These are phyloP conservation scores for Arthroderma uncinatum DNA, from an alignment of 2,329 filamentous ascomycete species.

Conservation along the genomic window DNA sequence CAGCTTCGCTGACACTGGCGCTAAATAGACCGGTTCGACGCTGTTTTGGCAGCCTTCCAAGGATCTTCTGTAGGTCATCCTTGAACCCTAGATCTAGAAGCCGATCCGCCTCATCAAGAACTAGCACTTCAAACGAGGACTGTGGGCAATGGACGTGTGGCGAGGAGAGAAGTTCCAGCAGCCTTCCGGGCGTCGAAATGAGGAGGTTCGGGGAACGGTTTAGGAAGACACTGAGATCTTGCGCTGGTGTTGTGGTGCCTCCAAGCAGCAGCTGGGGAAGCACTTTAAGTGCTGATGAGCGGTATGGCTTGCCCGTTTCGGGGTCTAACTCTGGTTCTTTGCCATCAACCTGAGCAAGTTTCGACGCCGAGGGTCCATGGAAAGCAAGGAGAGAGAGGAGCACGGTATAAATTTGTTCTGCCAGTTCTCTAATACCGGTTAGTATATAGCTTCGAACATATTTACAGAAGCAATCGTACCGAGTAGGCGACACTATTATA, in stretches of 20 bases:
- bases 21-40: slow-evolving; percentile 87
- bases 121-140: slow-evolving; percentile 80
- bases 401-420: slow-evolving; percentile 78
- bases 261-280: slow-evolving; percentile 83
- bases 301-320: slow-evolving; percentile 27
- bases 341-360: slow-evolving; percentile 34
- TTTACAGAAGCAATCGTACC: slow-evolving; percentile 26
- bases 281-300: slow-evolving; percentile 46
- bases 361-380: slow-evolving; percentile 60
- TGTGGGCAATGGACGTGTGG: slow-evolving; percentile 79
- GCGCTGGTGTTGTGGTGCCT: slow-evolving; percentile 61
- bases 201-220: slow-evolving; percentile 77
- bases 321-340: slow-evolving; percentile 22
- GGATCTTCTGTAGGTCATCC: slow-evolving; percentile 73
- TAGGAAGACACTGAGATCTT: slow-evolving; percentile 78
- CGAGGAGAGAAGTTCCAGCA: slow-evolving; percentile 77
- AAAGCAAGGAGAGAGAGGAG: slow-evolving; percentile 67
- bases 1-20: slow-evolving; percentile 88
- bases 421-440: slow-evolving; percentile 56
- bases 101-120: slow-evolving; percentile 89
- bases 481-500: slow-evolving; percentile 83
- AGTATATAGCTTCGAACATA: slow-evolving; percentile 6
- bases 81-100: slow-evolving; percentile 91
- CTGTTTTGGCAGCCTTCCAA: slow-evolving; percentile 80
- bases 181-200: slow-evolving; percentile 78